phyloP scores from a whole-genome alignment of 352 stramenopile species.

The Phytopythium kandeliae region DNA sequence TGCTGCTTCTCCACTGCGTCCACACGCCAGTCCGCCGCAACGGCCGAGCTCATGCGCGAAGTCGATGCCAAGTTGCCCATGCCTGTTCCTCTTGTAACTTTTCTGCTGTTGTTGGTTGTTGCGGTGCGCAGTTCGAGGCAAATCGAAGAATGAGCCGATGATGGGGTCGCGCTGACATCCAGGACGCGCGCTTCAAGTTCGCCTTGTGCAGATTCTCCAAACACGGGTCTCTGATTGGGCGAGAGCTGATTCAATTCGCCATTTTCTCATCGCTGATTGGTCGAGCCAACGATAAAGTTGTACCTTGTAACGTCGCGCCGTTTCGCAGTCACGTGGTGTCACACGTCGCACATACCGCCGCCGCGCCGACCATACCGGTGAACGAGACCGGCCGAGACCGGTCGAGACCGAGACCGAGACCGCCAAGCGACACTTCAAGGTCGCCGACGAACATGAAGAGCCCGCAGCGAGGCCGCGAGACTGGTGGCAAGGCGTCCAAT shows the following conservation, averaged over 20 bases:
- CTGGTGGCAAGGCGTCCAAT: neutral
- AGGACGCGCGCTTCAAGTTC: neutral
- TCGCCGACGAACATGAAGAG: constrained; percentile 3
- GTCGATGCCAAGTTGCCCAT: constrained; percentile 51
- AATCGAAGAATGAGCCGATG: constrained; percentile 33
- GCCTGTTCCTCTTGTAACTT: constrained; percentile 1
- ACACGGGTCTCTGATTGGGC: constrained; percentile 5
- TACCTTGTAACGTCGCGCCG: neutral
- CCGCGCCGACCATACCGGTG: neutral
- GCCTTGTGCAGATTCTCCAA: constrained; percentile 5
- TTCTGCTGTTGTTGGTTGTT: constrained; percentile 1
- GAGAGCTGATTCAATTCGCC: neutral
- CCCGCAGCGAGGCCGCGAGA: neutral
- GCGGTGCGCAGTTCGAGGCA: constrained; percentile 9
- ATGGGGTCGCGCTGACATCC: neutral
- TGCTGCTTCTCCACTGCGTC: constrained; percentile 22
- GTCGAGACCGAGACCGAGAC: neutral
- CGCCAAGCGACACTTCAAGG: constrained; percentile 7
- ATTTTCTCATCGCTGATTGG: constrained; percentile 1
- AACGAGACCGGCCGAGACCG: neutral
- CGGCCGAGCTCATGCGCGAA: constrained; percentile 5
- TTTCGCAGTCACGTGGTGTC: neutral
- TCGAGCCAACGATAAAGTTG: neutral
- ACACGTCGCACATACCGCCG: constrained; percentile 6
- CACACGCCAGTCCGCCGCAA: constrained; percentile 13